Evolutionary conservation across 495 filamentous ascomycete species (phyloP), one percentile per base, ranked within the genome.

Genomic region (Lophium mytilinum): DNA sequence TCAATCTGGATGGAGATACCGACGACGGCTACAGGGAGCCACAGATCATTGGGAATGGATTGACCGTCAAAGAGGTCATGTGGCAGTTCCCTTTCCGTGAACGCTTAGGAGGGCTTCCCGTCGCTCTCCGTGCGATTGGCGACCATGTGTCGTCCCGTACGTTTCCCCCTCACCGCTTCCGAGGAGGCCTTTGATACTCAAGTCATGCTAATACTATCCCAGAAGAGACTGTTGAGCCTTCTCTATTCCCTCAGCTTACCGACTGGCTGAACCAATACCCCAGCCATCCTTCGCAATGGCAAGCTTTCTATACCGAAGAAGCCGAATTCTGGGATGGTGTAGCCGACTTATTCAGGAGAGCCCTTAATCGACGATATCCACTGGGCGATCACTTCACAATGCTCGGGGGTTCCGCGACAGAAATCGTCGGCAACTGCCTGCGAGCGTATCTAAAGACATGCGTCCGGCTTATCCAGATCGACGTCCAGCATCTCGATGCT

Each of bases 291-390:
- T 54, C 63, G 17, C 53, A 64, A 3, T 72, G 63, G 62, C 62
- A 57, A 47, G 64, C 66, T n/a, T 58, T 70, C 53, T 72, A 65
- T 50, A 40, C 53, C 3, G 71, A 79, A 2, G 69, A 81, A 33
- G 55, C 61, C 21, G 71, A 74, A 8, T 80, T 82, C 60, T 84
- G 81, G 81, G 74, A 80, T 24, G 70, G 75, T 10, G 39, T 84
- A 7, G 76, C 78, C 1, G 50, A 35, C 0, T 19, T 82, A 21
- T 53, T 77, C 34, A 75, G 79, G 40, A 59, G 57, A 39, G 49
- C 82, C 15, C 57, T 80, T 45, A 70, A 70, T 55, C 69, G 80
- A 68, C 52, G 63, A 76, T 56, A 52, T 30, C 58, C 58, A 12
- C 61, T 65, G 34, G 62, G 62, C 7, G 58, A 64, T 10, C 12